These are phyloP conservation scores for Lentithecium fluviatile DNA, from an alignment of 495 filamentous ascomycete genomes.

Conservation along the genomic window DNA sequence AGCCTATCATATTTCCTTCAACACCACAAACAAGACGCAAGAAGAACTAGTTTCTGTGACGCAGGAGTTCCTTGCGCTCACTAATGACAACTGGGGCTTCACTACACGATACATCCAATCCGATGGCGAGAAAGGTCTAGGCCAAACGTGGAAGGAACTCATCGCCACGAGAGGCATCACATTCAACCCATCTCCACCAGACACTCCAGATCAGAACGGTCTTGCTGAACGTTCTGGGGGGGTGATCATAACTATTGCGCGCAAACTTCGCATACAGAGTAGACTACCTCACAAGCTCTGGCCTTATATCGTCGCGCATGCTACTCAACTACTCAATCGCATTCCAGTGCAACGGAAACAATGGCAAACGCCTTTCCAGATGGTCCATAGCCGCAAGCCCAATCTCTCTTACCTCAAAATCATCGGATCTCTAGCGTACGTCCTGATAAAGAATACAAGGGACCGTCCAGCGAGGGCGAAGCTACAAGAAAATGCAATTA, in stretches of 20 bases:
- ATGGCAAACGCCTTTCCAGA: conserved; percentile 19
- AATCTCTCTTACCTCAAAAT: conserved; percentile 6
- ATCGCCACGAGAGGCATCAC: not conserved
- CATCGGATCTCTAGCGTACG: conserved; percentile 9
- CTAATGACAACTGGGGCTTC: conserved; percentile 7
- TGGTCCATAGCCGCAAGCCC: conserved; percentile 4
- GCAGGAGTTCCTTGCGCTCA: conserved; percentile 8
- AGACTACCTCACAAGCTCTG: conserved; percentile 14
- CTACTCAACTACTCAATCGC: conserved; percentile 18
- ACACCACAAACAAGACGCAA: conserved; percentile 11
- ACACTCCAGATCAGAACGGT: conserved; percentile 8
- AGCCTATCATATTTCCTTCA: conserved; percentile 14
- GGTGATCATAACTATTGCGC: conserved; percentile 15
- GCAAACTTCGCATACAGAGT: conserved; percentile 5
- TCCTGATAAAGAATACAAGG: conserved; percentile 1
- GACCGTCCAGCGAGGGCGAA: conserved; percentile 2
- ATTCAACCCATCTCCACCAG: conserved; percentile 4
- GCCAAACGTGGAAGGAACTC: not conserved
- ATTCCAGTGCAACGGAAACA: conserved; percentile 7
- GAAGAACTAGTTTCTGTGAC: conserved; percentile 2
- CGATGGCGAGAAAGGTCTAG: not conserved
- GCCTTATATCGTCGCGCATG: conserved; percentile 6
- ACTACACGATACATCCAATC: conserved; percentile 1
- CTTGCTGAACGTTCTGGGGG: conserved; percentile 4
- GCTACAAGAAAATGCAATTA: conserved; percentile 1